Evolutionary conservation across 2,329 filamentous ascomycete genomes (phyloP).

Genomic region (Ophiostoma sp.): DNA sequence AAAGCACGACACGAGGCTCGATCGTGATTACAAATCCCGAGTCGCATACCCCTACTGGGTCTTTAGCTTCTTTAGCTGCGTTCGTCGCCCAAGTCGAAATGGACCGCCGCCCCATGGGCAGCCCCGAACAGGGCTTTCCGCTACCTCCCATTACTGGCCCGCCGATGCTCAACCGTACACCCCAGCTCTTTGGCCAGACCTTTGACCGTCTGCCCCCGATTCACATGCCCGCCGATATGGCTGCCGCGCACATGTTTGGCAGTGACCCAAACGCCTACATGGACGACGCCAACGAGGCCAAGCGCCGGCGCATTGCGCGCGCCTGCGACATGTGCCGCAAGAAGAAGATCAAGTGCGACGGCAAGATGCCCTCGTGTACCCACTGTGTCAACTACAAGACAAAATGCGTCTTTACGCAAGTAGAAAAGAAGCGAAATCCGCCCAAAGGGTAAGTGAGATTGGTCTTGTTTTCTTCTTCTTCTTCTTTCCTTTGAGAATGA

Average conservation of each 20-base stretch:
- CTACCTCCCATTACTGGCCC: slow-evolving; percentile 52
- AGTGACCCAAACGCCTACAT: slow-evolving; percentile 49
- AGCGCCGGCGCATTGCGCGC: slow-evolving; percentile 80
- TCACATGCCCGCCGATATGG: slow-evolving; percentile 52
- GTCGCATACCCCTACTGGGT: neutral
- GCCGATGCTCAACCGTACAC: slow-evolving; percentile 60
- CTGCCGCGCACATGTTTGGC: slow-evolving; percentile 52
- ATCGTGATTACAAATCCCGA: slow-evolving; percentile 5
- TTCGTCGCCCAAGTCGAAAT: slow-evolving; percentile 31
- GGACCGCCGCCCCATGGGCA: slow-evolving; percentile 43
- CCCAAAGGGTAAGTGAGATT: slow-evolving; percentile 61
- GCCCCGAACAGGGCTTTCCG: slow-evolving; percentile 47
- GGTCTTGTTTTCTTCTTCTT: no score
- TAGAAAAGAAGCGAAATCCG: slow-evolving; percentile 96
- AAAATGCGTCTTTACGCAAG: slow-evolving; percentile 93
- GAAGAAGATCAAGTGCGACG: slow-evolving; percentile 97
- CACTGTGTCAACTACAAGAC: slow-evolving; percentile 98
- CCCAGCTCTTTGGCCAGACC: slow-evolving; percentile 63
- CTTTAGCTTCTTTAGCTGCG: neutral
- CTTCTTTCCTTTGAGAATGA: no score
- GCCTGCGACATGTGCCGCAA: slow-evolving; percentile 80
- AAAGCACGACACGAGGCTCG: neutral
- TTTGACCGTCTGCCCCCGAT: slow-evolving; percentile 57
- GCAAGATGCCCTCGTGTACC: slow-evolving; percentile 88
- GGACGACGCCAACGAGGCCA: slow-evolving; percentile 72